These are phyloP conservation scores for Nepenthes gracilis DNA, from an alignment of 148 eudicot species.

Conservation along the genomic window DNA sequence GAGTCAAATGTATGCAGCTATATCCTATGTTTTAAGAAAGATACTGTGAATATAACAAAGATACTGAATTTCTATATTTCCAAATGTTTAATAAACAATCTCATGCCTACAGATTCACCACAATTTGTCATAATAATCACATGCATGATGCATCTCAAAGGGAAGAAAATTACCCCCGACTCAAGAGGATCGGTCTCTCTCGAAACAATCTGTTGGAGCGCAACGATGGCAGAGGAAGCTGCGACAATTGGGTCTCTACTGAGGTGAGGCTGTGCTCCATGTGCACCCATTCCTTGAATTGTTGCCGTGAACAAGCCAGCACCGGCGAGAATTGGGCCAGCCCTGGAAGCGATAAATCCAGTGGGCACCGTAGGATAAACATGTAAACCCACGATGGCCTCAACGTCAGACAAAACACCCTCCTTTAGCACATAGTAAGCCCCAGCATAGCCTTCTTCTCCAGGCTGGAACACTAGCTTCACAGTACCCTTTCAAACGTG, in stretches of 20 bases:
- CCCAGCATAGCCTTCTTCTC: conserved; percentile 75
- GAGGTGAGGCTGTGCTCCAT: conserved; percentile 53
- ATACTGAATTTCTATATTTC: background rate
- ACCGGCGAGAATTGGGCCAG: conserved; percentile 59
- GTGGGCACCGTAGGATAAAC: conserved; percentile 35
- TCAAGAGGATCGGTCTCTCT: conserved; percentile 63
- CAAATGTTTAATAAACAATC: background rate
- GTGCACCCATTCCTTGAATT: conserved; percentile 53
- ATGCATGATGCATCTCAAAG: background rate
- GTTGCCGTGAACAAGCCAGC: conserved; percentile 39
- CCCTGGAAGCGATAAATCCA: conserved; percentile 35
- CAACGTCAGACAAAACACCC: conserved; percentile 39
- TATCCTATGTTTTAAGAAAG: too few relatives aligned
- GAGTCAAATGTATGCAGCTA: too few relatives aligned
- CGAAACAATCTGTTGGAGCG: conserved; percentile 62
- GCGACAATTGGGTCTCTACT: conserved; percentile 53
- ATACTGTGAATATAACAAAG: too few relatives aligned
- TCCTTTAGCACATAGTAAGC: conserved; percentile 49
- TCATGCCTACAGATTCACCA: background rate
- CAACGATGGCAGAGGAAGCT: conserved; percentile 35
- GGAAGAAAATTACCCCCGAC: conserved; percentile 31
- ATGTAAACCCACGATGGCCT: conserved; percentile 48
- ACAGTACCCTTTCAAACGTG: conserved; percentile 39
- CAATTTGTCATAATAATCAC: background rate
- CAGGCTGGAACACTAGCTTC: conserved; percentile 70